phyloP scores from a whole-genome alignment of 768 basidiomycete species.

The Royoungia palumana region DNA sequence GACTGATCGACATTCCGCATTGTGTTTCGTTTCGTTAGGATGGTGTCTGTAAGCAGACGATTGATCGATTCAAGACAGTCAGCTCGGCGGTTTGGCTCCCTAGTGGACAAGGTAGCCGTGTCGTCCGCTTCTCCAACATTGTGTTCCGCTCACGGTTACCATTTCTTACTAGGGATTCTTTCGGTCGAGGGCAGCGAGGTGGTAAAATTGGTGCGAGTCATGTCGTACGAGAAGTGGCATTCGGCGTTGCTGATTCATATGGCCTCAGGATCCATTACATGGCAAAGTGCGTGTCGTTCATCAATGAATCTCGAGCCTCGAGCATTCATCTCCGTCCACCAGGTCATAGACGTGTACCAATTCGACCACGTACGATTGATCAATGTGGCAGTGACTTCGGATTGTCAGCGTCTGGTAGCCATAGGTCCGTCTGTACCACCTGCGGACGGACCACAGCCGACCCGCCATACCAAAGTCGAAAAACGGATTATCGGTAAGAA shows the following conservation, averaged over 20 bases:
- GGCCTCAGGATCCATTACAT: constrained; percentile 34
- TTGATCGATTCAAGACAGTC: constrained; percentile 43
- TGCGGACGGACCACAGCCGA: constrained; percentile 42
- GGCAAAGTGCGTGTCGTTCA: constrained; percentile 32
- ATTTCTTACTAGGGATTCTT: constrained; percentile 38
- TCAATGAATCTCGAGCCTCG: neutral
- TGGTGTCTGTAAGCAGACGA: constrained; percentile 48
- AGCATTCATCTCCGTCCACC: neutral
- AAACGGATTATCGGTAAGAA: constrained; percentile 49
- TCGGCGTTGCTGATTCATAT: neutral
- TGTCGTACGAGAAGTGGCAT: neutral
- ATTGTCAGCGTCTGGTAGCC: constrained; percentile 42
- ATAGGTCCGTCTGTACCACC: constrained; percentile 45
- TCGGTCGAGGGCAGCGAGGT: constrained; percentile 49
- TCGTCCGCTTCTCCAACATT: too few species aligned
- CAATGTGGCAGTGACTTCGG: constrained; percentile 48
- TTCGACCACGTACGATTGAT: constrained; percentile 45
- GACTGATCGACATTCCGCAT: neutral
- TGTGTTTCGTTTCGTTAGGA: constrained; percentile 29
- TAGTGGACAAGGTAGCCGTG: constrained; percentile 39
- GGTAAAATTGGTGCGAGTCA: constrained; percentile 38
- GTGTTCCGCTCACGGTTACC: neutral
- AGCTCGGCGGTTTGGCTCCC: constrained; percentile 52
- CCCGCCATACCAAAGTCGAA: constrained; percentile 43
- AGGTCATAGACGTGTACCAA: constrained; percentile 40